Evolutionary conservation across 768 basidiomycete species (phyloP).

Genomic region (Tulasnella sp.): DNA sequence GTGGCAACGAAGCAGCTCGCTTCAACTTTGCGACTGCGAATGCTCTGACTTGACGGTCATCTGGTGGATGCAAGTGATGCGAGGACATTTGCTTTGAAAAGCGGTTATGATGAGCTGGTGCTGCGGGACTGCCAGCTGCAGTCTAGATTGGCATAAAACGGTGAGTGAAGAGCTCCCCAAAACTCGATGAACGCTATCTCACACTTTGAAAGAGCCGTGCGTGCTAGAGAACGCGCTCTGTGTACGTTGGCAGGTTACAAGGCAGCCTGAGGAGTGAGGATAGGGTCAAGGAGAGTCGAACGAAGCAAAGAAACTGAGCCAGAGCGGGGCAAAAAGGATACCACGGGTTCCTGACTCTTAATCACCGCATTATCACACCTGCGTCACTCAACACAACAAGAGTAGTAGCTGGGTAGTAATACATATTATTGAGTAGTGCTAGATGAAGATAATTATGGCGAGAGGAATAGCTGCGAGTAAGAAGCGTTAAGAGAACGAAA

Average conservation of each 20-base stretch:
- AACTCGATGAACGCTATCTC: neutral
- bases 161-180: neutral
- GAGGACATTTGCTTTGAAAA: conserved; percentile 1
- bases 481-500: neutral
- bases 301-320: neutral
- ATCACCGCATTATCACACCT: neutral
- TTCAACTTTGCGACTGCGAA: conserved; percentile 83
- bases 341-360: neutral
- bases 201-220: neutral
- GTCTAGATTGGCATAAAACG: neutral
- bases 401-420: too few species aligned
- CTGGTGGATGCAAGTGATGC: conserved; percentile 20
- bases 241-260: neutral
- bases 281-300: neutral
- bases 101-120: neutral
- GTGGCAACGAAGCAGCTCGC: conserved; percentile 82
- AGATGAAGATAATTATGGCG: neutral
- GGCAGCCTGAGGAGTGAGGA: neutral
- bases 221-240: neutral
- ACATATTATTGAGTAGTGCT: neutral
- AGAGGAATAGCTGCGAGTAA: too few species aligned
- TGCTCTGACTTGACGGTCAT: conserved; percentile 68
- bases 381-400: neutral
- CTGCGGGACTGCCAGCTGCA: neutral
- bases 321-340: neutral